Conservation (phyloP, 2,329 filamentous ascomycete species). For the Trichoderma sp. region DNA sequence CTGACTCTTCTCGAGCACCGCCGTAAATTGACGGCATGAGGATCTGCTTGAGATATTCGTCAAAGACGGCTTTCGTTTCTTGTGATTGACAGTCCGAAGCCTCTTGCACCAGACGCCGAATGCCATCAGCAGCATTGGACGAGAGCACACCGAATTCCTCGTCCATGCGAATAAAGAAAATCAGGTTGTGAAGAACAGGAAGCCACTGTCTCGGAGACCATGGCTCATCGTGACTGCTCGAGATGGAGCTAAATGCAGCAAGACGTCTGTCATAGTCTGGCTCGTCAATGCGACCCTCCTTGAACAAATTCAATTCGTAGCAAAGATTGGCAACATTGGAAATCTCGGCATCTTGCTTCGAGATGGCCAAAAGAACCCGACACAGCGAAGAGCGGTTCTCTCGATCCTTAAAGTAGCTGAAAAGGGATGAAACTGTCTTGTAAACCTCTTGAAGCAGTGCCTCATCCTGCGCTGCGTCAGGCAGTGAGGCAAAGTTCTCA, state of each 20-base stretch:
- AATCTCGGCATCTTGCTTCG: conserved; percentile 62
- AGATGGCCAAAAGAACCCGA: conserved; percentile 70
- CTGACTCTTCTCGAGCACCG: conserved; percentile 76
- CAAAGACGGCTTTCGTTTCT: conserved; percentile 47
- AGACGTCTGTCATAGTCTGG: conserved; percentile 85
- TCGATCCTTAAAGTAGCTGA: conserved; percentile 86
- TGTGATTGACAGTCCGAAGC: conserved; percentile 45
- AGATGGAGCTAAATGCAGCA: conserved; percentile 72
- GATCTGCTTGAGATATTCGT: conserved; percentile 60
- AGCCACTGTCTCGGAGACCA: conserved; percentile 78
- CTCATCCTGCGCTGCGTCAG: conserved; percentile 45
- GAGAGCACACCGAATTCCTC: conserved; percentile 85
- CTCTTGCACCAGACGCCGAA: conserved; percentile 76
- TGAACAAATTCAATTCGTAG: conserved; percentile 77
- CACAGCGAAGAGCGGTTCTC: conserved; percentile 74
- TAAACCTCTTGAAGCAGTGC: conserved; percentile 66
- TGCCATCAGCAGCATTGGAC: conserved; percentile 75
- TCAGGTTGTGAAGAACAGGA: conserved; percentile 83
- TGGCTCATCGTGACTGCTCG: conserved; percentile 56
- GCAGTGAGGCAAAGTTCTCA: conserved; percentile 73
- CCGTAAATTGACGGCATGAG: conserved; percentile 75
- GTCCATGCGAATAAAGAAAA: conserved; percentile 82
- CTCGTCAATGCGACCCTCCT: conserved; percentile 71
- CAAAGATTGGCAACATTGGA: conserved; percentile 69
- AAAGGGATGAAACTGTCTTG: conserved; percentile 74